Base-by-base conservation (phyloP, 345 rosid genomes). In the Geranium rotundifolium region DNA sequence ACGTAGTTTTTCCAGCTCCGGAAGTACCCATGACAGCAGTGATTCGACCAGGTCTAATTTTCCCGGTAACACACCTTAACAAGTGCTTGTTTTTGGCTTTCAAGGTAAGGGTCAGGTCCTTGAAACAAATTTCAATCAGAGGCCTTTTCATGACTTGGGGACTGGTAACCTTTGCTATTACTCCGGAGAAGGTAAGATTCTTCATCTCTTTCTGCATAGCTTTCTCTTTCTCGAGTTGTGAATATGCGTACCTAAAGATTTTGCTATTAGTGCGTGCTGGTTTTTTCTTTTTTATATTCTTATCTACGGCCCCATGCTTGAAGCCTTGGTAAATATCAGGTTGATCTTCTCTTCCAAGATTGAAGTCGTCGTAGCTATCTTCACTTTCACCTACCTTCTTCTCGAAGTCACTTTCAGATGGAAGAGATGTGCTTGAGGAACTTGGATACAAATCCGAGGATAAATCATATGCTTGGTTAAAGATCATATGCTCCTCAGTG, bases 11-110 rank as follows among this genome's bases (percentile, higher is more conserved):
- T 41, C 99, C 97, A 60, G 99, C 97, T 58, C 97, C 96, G n/a
- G 99, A 93, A 55, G 97, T 97, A 66, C 99, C 99, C 99, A 90
- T 93, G 68, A 90, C 96, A 61, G 99, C 87, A 5, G 96, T 81
- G 52, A 93, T 76, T 52, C 87, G 84, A 27, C 97, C 95, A 27
- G 97, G 95, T 66, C 72, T 85, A 60, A 93, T 72, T 67, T 64
- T 90, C 61, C 97, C 97, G 0, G 96, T 88, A 20, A 93, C 89
- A 68, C 88, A 73, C 76, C 90, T 85, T 70, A 93, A 66, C 37
- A 93, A 69, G 77, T 88, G 80, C 70, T 79, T 90, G 57, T 81
- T 80, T 57, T 76, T 88, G 1, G 82, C 75, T 77, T 84, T 93
- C 75, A 92, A 74, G 19, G 90, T 84, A 46, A 92, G 84, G 7